Evolutionary conservation across 495 filamentous ascomycete genomes (phyloP), one percentile per base, ranked within the genome.

Genomic region (Beverwykella pulmonaria): DNA sequence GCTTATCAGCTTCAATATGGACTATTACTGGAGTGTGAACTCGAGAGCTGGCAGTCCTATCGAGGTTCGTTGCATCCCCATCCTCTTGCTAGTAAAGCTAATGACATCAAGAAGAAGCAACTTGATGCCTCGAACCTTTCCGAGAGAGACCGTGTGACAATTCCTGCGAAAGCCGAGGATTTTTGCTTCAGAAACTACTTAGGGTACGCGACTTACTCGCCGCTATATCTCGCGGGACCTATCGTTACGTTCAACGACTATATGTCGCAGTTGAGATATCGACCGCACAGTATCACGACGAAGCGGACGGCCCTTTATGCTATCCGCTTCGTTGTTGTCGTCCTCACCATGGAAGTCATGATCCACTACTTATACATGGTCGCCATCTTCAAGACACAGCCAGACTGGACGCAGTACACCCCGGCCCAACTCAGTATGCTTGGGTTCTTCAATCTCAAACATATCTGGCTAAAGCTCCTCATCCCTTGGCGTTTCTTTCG

Each of bases 161-260:
- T 87, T 49, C 90, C 95, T 0, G 90, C 92, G 5, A 82, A 84
- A 55, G 73, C 81, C 0, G 76, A 81, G 8, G 89, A 93, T 65
- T 99, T 85, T 77, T 84, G 83, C 23, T 92, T 94, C 75, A 79
- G 83, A 61, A 94, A 92, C 77, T 97, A 95, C 74, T 63, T 97
- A 50, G 91, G 90, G 29, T 98, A 97, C 75, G 77, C 86, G 44
- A 83, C 97, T 59, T 99, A 99, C 76, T 89, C 92, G 0, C 95
- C 94, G 0, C 83, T 99, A 1, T 99, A 97, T 74, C 82, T 99
- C 27, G 84, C 93, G 0, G 94, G 94, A 0, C 94, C 94, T 7
- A 96, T 99, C 70, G 70, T 98, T 59, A 97, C 92, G 26, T 99
- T 98, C 81, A 99, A 99, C 77, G 94, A 98, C 79, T 97, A 95